Conservation (phyloP, 2,329 filamentous ascomycete species). For the Tolypocladium album region DNA sequence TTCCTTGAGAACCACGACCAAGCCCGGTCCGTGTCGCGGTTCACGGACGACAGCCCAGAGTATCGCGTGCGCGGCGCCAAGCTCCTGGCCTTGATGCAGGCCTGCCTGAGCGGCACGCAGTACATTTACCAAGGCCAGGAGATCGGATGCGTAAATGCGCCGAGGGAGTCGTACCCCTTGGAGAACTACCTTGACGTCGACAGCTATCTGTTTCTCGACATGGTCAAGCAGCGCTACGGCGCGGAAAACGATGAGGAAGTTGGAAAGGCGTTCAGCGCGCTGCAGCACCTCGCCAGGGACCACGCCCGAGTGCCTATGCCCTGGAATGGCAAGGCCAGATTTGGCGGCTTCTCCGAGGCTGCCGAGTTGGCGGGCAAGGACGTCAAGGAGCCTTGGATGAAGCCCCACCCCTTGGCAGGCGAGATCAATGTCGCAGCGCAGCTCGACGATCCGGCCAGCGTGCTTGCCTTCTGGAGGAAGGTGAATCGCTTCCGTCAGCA, state of each 20-base stretch:
- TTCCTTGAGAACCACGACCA: conserved; percentile 60
- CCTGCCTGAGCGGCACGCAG: conserved; percentile 45
- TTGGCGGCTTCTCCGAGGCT: conserved; percentile 23
- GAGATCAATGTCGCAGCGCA: conserved; percentile 49
- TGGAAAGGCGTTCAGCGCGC: conserved; percentile 20
- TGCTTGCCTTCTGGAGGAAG: conserved; percentile 21
- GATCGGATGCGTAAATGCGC: conserved; percentile 52
- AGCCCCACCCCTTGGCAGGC: conserved; percentile 15
- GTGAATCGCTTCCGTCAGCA: conserved; percentile 17
- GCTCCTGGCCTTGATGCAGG: conserved; percentile 44
- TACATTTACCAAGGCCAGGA: conserved; percentile 61
- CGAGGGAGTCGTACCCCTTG: conserved; percentile 44
- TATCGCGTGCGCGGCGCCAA: conserved; percentile 41
- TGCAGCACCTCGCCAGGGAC: conserved; percentile 36
- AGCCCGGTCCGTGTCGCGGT: conserved; percentile 45
- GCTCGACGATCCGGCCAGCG: conserved; percentile 23
- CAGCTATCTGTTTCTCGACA: conserved; percentile 31
- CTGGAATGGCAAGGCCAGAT: conserved; percentile 36
- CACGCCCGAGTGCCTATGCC: conserved; percentile 58
- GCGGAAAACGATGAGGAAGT: conserved; percentile 19
- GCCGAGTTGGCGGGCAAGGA: conserved; percentile 19
- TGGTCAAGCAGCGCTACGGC: conserved; percentile 16
- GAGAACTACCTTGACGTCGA: conserved; percentile 41
- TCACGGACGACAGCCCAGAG: conserved; percentile 36
- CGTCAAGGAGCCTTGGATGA: conserved; percentile 22